phyloP scores from a whole-genome alignment of 345 rosid species.

The Combretum micranthum region DNA sequence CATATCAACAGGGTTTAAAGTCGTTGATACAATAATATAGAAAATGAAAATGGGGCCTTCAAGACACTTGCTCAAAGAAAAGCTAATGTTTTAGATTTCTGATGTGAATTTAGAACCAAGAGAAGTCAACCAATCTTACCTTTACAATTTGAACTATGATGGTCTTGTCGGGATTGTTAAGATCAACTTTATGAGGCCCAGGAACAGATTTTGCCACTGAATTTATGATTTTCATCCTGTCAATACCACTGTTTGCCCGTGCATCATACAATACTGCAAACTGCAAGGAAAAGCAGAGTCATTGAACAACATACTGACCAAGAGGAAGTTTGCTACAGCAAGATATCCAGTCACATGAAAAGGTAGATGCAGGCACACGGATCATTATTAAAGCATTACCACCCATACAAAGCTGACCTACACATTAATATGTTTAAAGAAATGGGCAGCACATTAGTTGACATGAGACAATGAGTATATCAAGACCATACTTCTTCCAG shows the following conservation, averaged over 20 bases:
- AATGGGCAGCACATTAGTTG: too few species aligned
- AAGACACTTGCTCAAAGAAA: neutral
- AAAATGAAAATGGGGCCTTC: too few species aligned
- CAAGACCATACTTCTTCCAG: too few species aligned
- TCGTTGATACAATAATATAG: too few species aligned
- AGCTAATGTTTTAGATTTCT: neutral
- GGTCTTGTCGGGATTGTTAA: constrained; percentile 77
- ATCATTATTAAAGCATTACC: too few species aligned
- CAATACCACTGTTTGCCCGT: constrained; percentile 87
- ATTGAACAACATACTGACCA: neutral
- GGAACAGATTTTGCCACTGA: constrained; percentile 83
- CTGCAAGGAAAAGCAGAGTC: constrained; percentile 33
- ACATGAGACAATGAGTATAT: too few species aligned
- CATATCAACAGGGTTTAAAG: too few species aligned
- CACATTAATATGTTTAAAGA: too few species aligned
- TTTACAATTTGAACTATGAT: constrained; percentile 83
- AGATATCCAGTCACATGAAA: neutral
- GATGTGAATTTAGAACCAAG: neutral
- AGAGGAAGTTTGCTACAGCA: neutral
- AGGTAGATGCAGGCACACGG: too few species aligned
- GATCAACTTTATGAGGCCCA: constrained; percentile 89
- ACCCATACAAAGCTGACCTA: too few species aligned
- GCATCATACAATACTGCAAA: constrained; percentile 90
- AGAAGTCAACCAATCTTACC: constrained; percentile 26
- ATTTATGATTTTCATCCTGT: constrained; percentile 87